Base-by-base conservation (phyloP, 257 asterid species). In the Thymus quinquecostatus region DNA sequence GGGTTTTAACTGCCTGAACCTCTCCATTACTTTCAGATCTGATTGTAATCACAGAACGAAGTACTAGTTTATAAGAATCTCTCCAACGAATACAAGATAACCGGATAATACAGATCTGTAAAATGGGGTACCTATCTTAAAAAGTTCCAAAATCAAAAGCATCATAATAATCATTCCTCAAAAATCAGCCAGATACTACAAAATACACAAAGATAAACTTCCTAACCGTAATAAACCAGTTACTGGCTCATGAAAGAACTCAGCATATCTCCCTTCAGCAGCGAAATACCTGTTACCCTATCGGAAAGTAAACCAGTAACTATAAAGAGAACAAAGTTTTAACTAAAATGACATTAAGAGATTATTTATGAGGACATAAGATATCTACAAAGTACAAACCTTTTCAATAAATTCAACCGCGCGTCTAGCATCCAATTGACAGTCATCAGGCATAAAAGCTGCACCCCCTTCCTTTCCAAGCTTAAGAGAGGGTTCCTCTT, bases 181-280 rank as follows among this genome's bases (percentile, higher is more conserved):
- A 56, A 43, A 9, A 59, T 68, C n/a, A n/a, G 33, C 51, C 45
- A 1, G 21, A 60, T 67, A 21, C 64, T 74, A 64, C 10, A 32
- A 33, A 14, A 47, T 14, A 41, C 12, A 67, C 28, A 54, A 45
- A 74, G 55, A 66, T 66, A 13, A 68, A 51, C 48, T 58, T 59
- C 29, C 61, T 59, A 68, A 94, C 98, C 96, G 85, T 60, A 89
- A 33, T 72, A 91, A 85, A 77, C 85, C 71, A 69, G 85, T 89
- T 57, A 87, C 97, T 27, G 96, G 93, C 82, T 94, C 99, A 75
- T 91, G 53, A 86, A 78, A 89, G 81, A 94, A 94, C 85, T 94
- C 96, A 0, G 88, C 92, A 76, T 91, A 94, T 89, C 99, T 89
- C 77, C 97, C 98, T 82, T 87, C 85, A 3, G 85, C 78, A 64